Evolutionary conservation across 331 rosid species (phyloP).

Genomic region (Quercus phellos): DNA sequence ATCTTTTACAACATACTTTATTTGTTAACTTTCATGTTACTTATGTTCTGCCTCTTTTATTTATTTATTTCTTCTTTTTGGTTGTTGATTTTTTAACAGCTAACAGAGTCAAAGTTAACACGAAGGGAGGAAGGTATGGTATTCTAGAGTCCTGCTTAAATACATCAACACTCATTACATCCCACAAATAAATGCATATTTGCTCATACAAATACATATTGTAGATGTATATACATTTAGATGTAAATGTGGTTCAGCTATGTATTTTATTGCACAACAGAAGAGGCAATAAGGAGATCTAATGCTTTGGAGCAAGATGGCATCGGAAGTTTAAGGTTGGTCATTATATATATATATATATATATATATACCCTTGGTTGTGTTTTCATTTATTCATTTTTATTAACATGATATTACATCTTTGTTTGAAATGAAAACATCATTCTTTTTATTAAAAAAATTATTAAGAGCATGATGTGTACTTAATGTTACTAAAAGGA

Average conservation of each 20-base stretch:
- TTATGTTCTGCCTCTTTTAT: background rate
- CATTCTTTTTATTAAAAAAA: background rate
- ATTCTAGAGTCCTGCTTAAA: background rate
- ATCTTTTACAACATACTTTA: background rate
- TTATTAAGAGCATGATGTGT: too few relatives aligned
- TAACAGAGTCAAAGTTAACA: constrained; percentile 63
- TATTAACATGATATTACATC: background rate
- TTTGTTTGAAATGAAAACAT: background rate
- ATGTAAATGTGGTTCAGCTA: constrained; percentile 20
- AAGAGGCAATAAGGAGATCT: constrained; percentile 78
- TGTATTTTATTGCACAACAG: constrained; percentile 46
- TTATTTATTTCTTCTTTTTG: constrained; percentile 8
- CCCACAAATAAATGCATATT: background rate
- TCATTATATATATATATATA: constrained; percentile 20
- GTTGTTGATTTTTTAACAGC: constrained; percentile 37
- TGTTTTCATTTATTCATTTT: background rate
- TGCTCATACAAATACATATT: background rate
- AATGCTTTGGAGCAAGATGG: constrained; percentile 59
- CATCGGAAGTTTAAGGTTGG: constrained; percentile 54
- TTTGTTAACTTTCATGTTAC: background rate
- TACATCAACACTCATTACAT: background rate
- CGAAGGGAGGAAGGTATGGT: constrained; percentile 74
- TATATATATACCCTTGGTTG: background rate
- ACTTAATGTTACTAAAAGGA: too few relatives aligned
- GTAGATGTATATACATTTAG: constrained; percentile 13